phyloP scores from a whole-genome alignment of 108 stramenopile species.

The Nannochloropsis oceanica region DNA sequence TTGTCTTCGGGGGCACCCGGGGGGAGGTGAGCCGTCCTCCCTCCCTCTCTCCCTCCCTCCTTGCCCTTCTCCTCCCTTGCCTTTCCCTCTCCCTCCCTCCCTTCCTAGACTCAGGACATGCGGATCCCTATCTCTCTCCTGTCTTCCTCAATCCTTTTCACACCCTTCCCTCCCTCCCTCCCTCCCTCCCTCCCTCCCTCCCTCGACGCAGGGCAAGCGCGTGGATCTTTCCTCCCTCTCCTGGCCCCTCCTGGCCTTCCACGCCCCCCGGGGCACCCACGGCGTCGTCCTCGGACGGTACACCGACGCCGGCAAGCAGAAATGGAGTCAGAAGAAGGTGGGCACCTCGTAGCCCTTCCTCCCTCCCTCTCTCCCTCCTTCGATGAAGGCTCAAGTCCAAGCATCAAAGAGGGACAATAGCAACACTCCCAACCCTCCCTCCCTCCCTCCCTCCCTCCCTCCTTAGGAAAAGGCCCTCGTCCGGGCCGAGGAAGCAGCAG shows the following conservation, averaged over 20 bases:
- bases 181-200: not conserved
- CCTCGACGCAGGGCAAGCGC: not conserved
- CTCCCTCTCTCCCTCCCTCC: not conserved
- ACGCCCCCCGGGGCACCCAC: not conserved
- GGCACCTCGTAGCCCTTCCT: not conserved
- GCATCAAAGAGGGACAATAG: no score
- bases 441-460: not conserved
- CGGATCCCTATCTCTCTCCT: not conserved
- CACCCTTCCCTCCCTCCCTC: not conserved
- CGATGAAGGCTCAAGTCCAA: no score
- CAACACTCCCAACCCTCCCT: no score
- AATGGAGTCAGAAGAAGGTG: not conserved
- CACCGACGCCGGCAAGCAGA: not conserved
- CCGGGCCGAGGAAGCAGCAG: slow-evolving; percentile 9
- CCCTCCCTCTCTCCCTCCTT: not conserved
- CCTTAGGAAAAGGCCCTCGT: slow-evolving; percentile 1
- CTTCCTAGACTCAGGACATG: not conserved
- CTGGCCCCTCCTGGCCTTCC: not conserved
- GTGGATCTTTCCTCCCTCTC: not conserved
- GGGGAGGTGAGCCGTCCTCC: not conserved
- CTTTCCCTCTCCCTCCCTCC: not conserved
- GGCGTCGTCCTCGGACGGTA: not conserved
- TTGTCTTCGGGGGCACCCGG: not conserved
- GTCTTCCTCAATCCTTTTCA: not conserved
- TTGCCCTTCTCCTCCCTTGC: not conserved